Evolutionary conservation across 805 yeast genomes (phyloP).

Genomic region (Wickerhamomyces bisporus): DNA sequence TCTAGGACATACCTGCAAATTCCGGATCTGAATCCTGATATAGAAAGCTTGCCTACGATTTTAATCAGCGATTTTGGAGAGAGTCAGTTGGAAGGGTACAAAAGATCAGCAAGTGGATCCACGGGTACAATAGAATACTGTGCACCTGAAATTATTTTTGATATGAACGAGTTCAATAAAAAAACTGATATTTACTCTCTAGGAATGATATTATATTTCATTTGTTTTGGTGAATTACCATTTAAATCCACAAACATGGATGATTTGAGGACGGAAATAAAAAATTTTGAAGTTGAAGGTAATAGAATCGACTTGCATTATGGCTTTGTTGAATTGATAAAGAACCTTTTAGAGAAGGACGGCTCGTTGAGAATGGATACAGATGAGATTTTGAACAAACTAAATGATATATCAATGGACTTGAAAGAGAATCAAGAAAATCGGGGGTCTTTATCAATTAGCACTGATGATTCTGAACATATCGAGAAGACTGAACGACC

Average conservation of each 20-base stretch:
- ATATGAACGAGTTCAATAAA: slow-evolving; percentile 48
- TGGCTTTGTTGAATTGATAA: slow-evolving; percentile 34
- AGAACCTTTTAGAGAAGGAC: slow-evolving; percentile 30
- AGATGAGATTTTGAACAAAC: slow-evolving; percentile 28
- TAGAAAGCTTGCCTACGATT: slow-evolving; percentile 50
- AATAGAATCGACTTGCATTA: slow-evolving; percentile 20
- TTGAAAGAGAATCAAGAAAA: neutral
- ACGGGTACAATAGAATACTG: slow-evolving; percentile 87
- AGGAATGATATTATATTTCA: slow-evolving; percentile 75
- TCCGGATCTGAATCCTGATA: slow-evolving; percentile 10
- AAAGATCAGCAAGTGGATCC: slow-evolving; percentile 65
- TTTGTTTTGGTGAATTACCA: slow-evolving; percentile 71
- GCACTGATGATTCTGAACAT: too few species aligned
- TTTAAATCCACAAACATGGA: slow-evolving; percentile 32
- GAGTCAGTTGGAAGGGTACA: slow-evolving; percentile 67
- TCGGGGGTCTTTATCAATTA: neutral
- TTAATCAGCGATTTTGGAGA: slow-evolving; percentile 90
- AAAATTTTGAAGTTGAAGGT: slow-evolving; percentile 12
- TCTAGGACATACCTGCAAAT: slow-evolving; percentile 20
- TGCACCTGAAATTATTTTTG: slow-evolving; percentile 59
- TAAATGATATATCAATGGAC: slow-evolving; percentile 20
- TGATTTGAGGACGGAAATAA: slow-evolving; percentile 31
- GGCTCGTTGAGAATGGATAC: slow-evolving; percentile 40
- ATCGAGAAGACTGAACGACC: too few species aligned
- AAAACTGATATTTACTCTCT: slow-evolving; percentile 77